Evolutionary conservation across 1,284 basidiomycete species (phyloP).

Genomic region (Microbotryum lychnidis-dioicae): DNA sequence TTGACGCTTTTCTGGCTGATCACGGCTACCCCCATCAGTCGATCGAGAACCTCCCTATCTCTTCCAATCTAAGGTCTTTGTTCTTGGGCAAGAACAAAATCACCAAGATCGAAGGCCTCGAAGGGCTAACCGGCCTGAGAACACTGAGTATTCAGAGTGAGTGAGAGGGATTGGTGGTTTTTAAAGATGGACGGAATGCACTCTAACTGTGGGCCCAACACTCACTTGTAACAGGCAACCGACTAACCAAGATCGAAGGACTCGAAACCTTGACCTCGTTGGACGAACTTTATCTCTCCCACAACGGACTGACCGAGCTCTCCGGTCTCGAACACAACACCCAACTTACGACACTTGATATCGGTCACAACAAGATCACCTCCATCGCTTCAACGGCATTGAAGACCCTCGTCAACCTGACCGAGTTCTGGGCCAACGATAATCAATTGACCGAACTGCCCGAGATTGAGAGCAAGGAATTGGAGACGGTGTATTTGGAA

Average conservation of each 20-base stretch:
- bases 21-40: constrained; percentile 45
- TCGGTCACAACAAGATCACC: constrained; percentile 75
- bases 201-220: background rate
- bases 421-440: constrained; percentile 94
- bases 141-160: constrained; percentile 55
- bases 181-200: no score
- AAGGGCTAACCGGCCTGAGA: constrained; percentile 58
- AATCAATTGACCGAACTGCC: constrained; percentile 69
- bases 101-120: constrained; percentile 73
- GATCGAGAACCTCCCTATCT: constrained; percentile 59
- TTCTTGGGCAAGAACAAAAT: constrained; percentile 98
- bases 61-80: constrained; percentile 68
- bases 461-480: constrained; percentile 44
- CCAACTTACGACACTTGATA: constrained; percentile 76
- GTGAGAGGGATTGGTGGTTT: background rate
- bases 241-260: constrained; percentile 34
- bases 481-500: constrained; percentile 90
- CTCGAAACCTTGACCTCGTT: constrained; percentile 44
- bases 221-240: constrained; percentile 24
- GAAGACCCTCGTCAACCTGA: constrained; percentile 62
- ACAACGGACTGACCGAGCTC: constrained; percentile 79
- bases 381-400: constrained; percentile 60
- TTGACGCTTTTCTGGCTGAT: background rate
- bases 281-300: constrained; percentile 87
- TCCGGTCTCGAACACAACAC: constrained; percentile 74